Conservation (phyloP, 345 rosid species). For the Geranium brycei region DNA sequence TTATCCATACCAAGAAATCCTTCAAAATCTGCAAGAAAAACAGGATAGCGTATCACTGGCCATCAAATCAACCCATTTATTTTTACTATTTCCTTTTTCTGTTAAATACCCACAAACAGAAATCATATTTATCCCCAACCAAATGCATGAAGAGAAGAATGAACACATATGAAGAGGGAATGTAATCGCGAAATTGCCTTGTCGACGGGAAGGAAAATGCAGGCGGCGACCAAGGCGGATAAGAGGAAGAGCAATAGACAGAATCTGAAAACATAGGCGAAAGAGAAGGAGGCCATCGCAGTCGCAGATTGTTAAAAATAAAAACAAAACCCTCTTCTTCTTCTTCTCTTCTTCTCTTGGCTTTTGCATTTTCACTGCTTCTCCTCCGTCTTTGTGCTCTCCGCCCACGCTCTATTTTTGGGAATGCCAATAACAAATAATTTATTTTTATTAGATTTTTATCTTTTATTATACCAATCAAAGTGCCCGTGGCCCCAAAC, state of each 20-base stretch:
- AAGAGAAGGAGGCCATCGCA: constrained; percentile 17
- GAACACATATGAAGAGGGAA: neutral
- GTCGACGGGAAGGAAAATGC: constrained; percentile 28
- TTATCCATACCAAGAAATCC: constrained; percentile 39
- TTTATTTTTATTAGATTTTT: too few relatives aligned
- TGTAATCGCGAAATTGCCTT: constrained; percentile 20
- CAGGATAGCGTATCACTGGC: neutral
- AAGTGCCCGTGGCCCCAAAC: too few relatives aligned
- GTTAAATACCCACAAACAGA: neutral
- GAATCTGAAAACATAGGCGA: constrained; percentile 24
- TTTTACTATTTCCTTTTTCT: too few relatives aligned
- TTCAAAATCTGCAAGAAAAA: constrained; percentile 26
- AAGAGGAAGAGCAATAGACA: constrained; percentile 27
- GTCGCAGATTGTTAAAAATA: constrained; percentile 1
- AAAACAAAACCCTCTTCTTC: constrained; percentile 4
- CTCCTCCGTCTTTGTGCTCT: neutral
- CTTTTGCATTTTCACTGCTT: neutral
- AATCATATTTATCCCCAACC: neutral
- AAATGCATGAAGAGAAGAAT: neutral
- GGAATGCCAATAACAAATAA: too few relatives aligned
- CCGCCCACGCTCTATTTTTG: too few relatives aligned
- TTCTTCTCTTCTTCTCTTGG: constrained; percentile 13
- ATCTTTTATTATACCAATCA: too few relatives aligned
- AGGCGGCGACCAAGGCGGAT: constrained; percentile 19
- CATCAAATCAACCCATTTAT: neutral